Base-by-base conservation (phyloP, 176 grass and related monocot species). In the Phyllostachys edulis region DNA sequence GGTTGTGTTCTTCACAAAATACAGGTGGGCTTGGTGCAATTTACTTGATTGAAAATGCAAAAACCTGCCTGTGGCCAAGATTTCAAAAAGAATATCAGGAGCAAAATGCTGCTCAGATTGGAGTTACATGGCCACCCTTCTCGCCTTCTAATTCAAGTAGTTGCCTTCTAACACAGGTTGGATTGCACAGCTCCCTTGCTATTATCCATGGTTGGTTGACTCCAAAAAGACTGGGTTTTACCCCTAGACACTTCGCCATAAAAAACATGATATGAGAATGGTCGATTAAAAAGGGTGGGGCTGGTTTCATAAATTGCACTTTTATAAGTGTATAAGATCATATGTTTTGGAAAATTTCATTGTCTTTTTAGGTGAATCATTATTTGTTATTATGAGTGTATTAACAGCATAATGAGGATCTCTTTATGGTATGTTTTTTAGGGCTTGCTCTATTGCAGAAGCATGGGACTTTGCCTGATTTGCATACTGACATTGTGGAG, bases 391-490 rank as follows among this genome's bases (percentile, higher is more conserved):
- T 85, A 23, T 71, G 29, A 47, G 51, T 85, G 7, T 38, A 78
- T 69, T 5, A 9, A 71, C 13, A 79, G 42, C 42, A 62, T 79
- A 85, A 66, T 72, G 42, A 82, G 38, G 38, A 81, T 65, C 24
- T 79, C 59, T 56, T 82, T 85, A 59, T 73, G 63, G 26, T 77
- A 32, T 62, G 67, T 85, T 67, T 40, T 80, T 32, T 88, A 98
- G 93, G 96, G 69, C 93, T 98, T 85, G 93, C 96, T 77, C 87
- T 98, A 75, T 85, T 98, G 80, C 93, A 98, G 80, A 98, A 83
- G 71, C 82, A 90, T 63, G 92, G 84, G 42, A 87, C 69, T 79
- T 65, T 78, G 24, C 83, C 91, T 62, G 83, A 86, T 47, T 86
- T 84, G 49, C 83, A 88, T 67, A 88, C 76, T 74, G 83, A 92